These are phyloP conservation scores for Auriscalpium vulgare DNA, from an alignment of 768 basidiomycete genomes.

Conservation along the genomic window DNA sequence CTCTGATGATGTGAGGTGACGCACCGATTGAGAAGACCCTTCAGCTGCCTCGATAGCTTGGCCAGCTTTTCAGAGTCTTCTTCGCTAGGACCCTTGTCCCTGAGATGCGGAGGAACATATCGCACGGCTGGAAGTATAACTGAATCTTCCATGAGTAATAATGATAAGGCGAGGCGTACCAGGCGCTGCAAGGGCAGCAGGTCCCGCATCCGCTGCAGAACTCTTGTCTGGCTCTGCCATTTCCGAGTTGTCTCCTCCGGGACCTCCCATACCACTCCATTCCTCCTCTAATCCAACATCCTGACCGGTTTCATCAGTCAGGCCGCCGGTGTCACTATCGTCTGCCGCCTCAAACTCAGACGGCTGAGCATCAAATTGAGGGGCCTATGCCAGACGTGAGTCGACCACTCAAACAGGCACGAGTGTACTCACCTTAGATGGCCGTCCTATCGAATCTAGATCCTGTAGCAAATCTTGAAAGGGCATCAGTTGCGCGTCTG, in stretches of 20 bases:
- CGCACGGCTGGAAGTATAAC: slow-evolving; percentile 27
- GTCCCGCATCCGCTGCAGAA: no score
- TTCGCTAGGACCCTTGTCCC: slow-evolving; percentile 37
- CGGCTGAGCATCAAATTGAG: no score
- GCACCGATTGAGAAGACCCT: slow-evolving; percentile 84
- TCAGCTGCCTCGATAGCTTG: slow-evolving; percentile 68
- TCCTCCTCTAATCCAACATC: slow-evolving; percentile 5
- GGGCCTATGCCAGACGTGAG: no score
- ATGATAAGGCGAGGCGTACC: not conserved
- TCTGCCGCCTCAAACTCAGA: slow-evolving; percentile 17
- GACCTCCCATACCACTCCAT: not conserved
- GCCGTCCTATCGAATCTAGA: slow-evolving; percentile 19
- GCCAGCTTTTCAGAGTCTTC: slow-evolving; percentile 30
- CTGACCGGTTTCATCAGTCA: slow-evolving; percentile 21
- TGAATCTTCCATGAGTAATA: slow-evolving; percentile 1
- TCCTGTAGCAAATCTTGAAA: slow-evolving; percentile 20
- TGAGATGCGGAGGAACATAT: slow-evolving; percentile 81
- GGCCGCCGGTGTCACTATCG: slow-evolving; percentile 15
- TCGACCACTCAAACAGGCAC: no score
- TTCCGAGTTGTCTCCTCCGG: no score
- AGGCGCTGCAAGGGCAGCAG: not conserved
- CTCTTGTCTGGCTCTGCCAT: no score
- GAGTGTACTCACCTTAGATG: slow-evolving; percentile 2
- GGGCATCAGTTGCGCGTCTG: not conserved
- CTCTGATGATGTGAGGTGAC: slow-evolving; percentile 4